phyloP scores from a whole-genome alignment of 225 moss, liverwort and hornwort genomes.

The Thuidium tamariscinum region DNA sequence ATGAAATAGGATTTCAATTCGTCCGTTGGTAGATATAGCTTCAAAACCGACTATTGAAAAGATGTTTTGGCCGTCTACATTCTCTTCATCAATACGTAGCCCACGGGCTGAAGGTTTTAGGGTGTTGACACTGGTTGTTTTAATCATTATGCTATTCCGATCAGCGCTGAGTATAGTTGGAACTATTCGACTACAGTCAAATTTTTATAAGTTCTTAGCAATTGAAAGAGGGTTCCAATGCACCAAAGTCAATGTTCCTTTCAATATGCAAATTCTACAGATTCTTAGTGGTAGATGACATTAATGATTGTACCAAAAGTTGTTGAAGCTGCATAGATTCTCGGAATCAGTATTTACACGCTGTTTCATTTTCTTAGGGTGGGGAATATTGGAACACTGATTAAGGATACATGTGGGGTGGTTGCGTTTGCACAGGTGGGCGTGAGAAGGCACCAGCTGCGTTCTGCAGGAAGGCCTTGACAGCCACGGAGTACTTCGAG shows the following conservation, averaged over 20 bases:
- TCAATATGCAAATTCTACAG: too few relatives aligned
- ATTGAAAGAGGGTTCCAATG: background rate
- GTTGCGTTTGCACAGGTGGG: constrained; percentile 37
- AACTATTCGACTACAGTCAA: background rate
- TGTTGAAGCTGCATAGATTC: background rate
- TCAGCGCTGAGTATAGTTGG: background rate
- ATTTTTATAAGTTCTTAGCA: too few relatives aligned
- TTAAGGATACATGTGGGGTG: background rate
- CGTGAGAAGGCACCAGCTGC: constrained; percentile 93
- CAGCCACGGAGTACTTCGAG: constrained; percentile 59
- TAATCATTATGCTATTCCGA: background rate
- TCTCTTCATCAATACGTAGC: background rate
- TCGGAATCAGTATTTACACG: background rate
- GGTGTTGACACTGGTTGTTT: background rate
- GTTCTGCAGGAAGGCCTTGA: constrained; percentile 76
- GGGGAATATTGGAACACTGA: background rate
- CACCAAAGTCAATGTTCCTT: background rate
- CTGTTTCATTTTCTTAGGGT: background rate
- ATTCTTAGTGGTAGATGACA: background rate
- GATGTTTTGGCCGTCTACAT: background rate
- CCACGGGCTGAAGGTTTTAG: background rate
- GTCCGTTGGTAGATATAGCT: background rate
- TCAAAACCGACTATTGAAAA: background rate
- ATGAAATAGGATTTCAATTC: background rate
- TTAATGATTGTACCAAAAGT: too few relatives aligned